Evolutionary conservation across 208 protist species (phyloP).

Genomic region (Angomonas desouzai): DNA sequence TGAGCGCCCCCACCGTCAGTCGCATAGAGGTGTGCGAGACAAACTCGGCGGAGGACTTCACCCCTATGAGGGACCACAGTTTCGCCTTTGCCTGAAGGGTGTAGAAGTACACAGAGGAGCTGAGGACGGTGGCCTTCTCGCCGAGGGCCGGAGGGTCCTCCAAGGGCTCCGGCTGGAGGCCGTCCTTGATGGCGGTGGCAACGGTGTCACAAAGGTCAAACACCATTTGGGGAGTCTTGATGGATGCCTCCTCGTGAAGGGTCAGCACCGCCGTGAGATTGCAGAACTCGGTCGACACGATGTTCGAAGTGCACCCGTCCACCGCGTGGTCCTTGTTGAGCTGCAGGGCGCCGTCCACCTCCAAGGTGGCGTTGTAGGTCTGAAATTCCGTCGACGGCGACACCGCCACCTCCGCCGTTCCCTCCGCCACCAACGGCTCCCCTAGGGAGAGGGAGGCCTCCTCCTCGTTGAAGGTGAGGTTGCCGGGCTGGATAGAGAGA

Average conservation of each 20-base stretch:
- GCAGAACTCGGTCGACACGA: background rate
- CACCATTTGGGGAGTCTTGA: background rate
- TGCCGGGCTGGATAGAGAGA: background rate
- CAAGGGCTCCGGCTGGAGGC: background rate
- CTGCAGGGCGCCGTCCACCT: background rate
- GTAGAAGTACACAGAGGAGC: constrained; percentile 4
- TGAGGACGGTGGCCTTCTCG: background rate
- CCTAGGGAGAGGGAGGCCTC: constrained; percentile 1
- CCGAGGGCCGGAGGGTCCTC: background rate
- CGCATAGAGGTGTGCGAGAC: background rate
- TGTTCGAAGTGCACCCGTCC: background rate
- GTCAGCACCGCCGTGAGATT: background rate
- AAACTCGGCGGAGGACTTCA: constrained; percentile 6
- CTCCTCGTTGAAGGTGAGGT: background rate
- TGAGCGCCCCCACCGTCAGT: background rate
- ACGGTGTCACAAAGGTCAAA: constrained; percentile 10
- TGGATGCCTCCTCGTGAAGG: background rate
- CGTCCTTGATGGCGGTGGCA: background rate
- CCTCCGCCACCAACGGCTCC: background rate
- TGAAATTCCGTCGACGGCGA: background rate
- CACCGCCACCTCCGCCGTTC: background rate
- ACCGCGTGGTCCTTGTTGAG: constrained; percentile 10
- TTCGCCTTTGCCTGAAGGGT: constrained; percentile 5
- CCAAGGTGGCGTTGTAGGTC: background rate
- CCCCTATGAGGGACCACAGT: constrained; percentile 1